Evolutionary conservation across 257 asterid genomes (phyloP).

Genomic region (Oldenlandia corymbosa): DNA sequence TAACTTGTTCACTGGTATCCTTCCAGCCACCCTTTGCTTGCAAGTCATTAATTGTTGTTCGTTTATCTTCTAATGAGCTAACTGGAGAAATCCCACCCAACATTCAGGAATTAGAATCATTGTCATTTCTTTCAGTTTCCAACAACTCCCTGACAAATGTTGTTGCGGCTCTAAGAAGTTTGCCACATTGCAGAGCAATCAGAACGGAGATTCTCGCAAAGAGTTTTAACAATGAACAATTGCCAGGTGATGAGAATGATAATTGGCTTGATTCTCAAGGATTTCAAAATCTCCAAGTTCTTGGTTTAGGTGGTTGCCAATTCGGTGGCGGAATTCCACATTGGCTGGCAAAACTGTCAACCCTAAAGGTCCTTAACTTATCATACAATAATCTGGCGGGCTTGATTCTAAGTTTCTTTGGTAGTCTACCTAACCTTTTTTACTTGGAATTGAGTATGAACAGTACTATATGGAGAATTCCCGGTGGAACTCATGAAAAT

Average conservation of each 20-base stretch:
- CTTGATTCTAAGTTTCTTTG: conserved; percentile 68
- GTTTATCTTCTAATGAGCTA: conserved; percentile 61
- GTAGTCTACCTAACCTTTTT: conserved; percentile 60
- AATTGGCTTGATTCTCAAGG: conserved; percentile 38
- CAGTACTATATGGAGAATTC: conserved; percentile 52
- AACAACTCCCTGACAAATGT: conserved; percentile 69
- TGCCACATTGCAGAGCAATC: conserved; percentile 68
- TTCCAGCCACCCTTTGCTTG: conserved; percentile 72
- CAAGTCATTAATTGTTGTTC: conserved; percentile 65
- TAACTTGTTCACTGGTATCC: conserved; percentile 50
- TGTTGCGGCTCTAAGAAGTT: conserved; percentile 54
- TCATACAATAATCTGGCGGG: conserved; percentile 58
- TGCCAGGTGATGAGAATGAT: conserved; percentile 47
- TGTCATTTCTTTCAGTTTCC: conserved; percentile 79
- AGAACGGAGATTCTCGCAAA: conserved; percentile 55
- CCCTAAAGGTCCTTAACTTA: conserved; percentile 69
- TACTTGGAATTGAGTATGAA: conserved; percentile 79
- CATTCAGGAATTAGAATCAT: conserved; percentile 47
- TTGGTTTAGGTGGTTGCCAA: conserved; percentile 73
- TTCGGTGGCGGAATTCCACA: conserved; percentile 59
- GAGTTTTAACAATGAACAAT: conserved; percentile 58
- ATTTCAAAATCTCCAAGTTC: conserved; percentile 57
- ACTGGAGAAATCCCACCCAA: conserved; percentile 60
- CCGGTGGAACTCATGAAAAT: conserved; percentile 51
- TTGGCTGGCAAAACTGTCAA: conserved; percentile 52